Evolutionary conservation across 1,139 yeast genomes (phyloP).

Genomic region (Pichia sp.): DNA sequence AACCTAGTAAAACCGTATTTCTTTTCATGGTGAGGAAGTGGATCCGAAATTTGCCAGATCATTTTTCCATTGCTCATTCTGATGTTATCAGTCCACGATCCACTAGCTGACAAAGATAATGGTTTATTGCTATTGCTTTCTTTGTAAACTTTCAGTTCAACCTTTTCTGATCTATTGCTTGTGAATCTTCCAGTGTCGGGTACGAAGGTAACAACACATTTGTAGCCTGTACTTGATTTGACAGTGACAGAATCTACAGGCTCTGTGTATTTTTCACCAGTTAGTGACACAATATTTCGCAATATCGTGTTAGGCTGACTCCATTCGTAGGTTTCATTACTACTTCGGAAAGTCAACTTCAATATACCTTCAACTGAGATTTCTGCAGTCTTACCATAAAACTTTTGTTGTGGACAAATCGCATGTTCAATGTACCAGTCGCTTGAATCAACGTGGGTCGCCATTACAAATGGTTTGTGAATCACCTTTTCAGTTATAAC

Average conservation of each 20-base stretch:
- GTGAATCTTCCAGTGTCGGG: constrained; percentile 72
- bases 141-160: constrained; percentile 53
- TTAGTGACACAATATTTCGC: constrained; percentile 65
- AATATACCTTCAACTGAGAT: constrained; percentile 69
- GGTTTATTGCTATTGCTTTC: constrained; percentile 29
- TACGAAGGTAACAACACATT: constrained; percentile 71
- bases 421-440: constrained; percentile 76
- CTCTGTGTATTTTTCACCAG: constrained; percentile 94
- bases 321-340: constrained; percentile 75
- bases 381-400: constrained; percentile 94
- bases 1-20: constrained; percentile 85
- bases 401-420: constrained; percentile 80
- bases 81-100: constrained; percentile 75
- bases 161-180: constrained; percentile 85
- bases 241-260: constrained; percentile 71
- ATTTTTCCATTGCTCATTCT: constrained; percentile 36
- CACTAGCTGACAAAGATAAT: constrained; percentile 39
- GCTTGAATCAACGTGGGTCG: constrained; percentile 68
- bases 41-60: constrained; percentile 65
- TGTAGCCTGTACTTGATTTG: constrained; percentile 62
- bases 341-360: constrained; percentile 48
- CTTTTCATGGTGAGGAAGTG: constrained; percentile 54
- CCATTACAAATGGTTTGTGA: constrained; percentile 88
- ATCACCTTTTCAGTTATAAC: constrained; percentile 88
- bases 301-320: constrained; percentile 75